Percentiles rank a stretch among this genome's conserved stretches.
These are phyloP conservation scores for Pistacia vera DNA, from an alignment of 345 rosid genomes.

Conservation along the genomic window DNA sequence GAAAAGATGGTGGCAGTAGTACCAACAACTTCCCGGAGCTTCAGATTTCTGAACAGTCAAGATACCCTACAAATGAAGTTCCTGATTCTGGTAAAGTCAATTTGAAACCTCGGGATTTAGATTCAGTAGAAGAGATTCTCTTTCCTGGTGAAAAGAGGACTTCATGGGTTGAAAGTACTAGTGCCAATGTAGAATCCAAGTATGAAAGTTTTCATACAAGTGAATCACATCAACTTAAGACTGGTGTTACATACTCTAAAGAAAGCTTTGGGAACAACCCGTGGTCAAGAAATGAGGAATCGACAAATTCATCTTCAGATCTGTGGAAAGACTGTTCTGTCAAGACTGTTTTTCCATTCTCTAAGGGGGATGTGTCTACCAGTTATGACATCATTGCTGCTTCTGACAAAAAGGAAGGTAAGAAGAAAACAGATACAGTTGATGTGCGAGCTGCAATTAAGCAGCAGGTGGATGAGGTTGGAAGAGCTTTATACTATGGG, in stretches of 20 bases:
- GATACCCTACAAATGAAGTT: conserved; percentile 29
- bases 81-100: conserved; percentile 45
- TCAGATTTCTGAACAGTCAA: conserved; percentile 42
- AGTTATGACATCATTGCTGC: conserved; percentile 35
- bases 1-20: conserved; percentile 37
- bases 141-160: conserved; percentile 56
- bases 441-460: conserved; percentile 67
- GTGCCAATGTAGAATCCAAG: conserved; percentile 45
- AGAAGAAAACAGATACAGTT: conserved; percentile 51
- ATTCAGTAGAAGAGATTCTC: conserved; percentile 51
- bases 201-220: conserved; percentile 27
- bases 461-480: conserved; percentile 91
- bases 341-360: conserved; percentile 70
- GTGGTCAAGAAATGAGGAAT: conserved; percentile 54
- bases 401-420: conserved; percentile 68
- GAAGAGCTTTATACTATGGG: conserved; percentile 73
- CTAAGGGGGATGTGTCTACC: conserved; percentile 57
- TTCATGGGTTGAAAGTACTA: conserved; percentile 58
- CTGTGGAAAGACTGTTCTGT: conserved; percentile 76
- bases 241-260: conserved; percentile 32
- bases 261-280: conserved; percentile 40
- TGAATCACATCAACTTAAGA: conserved; percentile 43
- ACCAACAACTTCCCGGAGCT: conserved; percentile 35
- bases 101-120: conserved; percentile 30
- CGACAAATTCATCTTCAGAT: conserved; percentile 46